Conservation (phyloP, 108 stramenopile species). For the Schizochytrium sp. region DNA sequence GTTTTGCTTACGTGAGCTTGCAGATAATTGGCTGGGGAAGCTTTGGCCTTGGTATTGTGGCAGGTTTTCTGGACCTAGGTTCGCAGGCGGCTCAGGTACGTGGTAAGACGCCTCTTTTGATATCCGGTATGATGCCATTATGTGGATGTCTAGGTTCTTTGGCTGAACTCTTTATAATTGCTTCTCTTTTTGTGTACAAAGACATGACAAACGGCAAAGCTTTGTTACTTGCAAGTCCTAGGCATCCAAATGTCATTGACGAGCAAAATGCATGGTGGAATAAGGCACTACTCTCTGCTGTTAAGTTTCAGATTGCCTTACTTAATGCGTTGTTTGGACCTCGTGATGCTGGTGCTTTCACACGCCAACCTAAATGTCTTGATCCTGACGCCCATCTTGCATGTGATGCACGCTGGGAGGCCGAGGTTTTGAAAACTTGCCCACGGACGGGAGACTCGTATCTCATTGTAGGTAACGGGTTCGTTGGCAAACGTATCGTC, state of each 20-base stretch:
- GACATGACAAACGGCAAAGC: not conserved
- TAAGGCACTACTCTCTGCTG: not conserved
- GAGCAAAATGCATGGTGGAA: not conserved
- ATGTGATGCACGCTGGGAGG: slow-evolving; percentile 2
- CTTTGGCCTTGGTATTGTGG: not conserved
- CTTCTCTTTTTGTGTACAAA: not conserved
- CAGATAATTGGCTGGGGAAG: slow-evolving; percentile 4
- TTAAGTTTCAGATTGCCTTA: not conserved
- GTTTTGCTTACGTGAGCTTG: not conserved
- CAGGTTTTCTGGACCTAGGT: not conserved
- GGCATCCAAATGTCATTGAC: too few relatives aligned
- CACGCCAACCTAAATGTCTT: not conserved
- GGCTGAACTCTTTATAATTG: not conserved
- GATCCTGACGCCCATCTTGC: slow-evolving; percentile 38
- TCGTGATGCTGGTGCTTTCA: not conserved
- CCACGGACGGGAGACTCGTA: slow-evolving; percentile 10
- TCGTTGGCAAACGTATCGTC: slow-evolving; percentile 52
- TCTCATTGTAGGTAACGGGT: slow-evolving; percentile 59
- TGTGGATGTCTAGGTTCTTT: slow-evolving; percentile 14
- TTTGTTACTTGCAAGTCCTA: too few relatives aligned
- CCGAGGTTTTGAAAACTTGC: not conserved
- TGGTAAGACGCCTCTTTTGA: slow-evolving; percentile 14
- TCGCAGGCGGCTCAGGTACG: not conserved
- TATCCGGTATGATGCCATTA: not conserved
- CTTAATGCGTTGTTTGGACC: slow-evolving; percentile 34